phyloP scores from a whole-genome alignment of 306 rosid genomes.

The Rubus idaeus region DNA sequence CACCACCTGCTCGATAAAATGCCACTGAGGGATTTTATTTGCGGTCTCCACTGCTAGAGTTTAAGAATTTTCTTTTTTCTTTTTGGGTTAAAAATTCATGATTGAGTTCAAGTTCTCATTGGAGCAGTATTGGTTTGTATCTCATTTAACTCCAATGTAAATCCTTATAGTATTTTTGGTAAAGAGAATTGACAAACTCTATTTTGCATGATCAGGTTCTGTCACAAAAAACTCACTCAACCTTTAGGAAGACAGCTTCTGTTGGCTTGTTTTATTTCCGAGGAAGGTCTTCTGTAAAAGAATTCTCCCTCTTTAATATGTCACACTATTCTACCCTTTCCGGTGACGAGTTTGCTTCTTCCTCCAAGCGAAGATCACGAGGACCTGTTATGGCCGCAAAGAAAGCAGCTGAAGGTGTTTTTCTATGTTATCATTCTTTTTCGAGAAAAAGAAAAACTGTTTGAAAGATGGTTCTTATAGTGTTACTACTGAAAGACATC shows the following conservation, averaged over 20 bases:
- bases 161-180: background rate
- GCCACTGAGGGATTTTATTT: constrained; percentile 25
- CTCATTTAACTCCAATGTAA: background rate
- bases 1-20: constrained; percentile 39
- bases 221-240: constrained; percentile 48
- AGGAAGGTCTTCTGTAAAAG: constrained; percentile 53
- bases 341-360: constrained; percentile 38
- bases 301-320: constrained; percentile 35
- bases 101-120: background rate
- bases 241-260: constrained; percentile 50
- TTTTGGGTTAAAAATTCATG: background rate
- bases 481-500: background rate
- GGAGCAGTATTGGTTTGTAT: background rate
- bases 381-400: constrained; percentile 94
- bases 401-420: constrained; percentile 72
- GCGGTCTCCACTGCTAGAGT: no score
- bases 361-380: constrained; percentile 82
- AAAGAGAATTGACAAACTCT: constrained; percentile 20
- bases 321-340: constrained; percentile 45
- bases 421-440: constrained; percentile 11
- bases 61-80: background rate
- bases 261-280: constrained; percentile 41
- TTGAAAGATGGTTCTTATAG: no score
- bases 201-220: constrained; percentile 50
- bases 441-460: background rate